These are phyloP conservation scores for Microbotryum lychnidis-dioicae DNA, from an alignment of 1,284 basidiomycete genomes.

Conservation along the genomic window DNA sequence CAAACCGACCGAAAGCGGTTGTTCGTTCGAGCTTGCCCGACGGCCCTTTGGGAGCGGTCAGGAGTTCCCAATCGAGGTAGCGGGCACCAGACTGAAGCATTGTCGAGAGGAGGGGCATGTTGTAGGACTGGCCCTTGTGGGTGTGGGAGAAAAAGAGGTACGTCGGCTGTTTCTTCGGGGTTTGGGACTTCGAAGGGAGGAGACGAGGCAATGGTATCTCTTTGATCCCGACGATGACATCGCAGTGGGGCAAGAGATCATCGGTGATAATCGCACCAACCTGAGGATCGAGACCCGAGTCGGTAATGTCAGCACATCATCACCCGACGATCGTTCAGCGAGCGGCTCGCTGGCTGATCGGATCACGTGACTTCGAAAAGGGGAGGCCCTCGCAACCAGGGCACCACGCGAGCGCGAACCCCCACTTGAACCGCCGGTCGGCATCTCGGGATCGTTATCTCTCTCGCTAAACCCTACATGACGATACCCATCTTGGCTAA, in stretches of 20 bases:
- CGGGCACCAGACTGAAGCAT: conserved; percentile 47
- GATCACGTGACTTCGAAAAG: background rate
- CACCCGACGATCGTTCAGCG: conserved; percentile 1
- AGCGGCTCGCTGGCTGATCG: background rate
- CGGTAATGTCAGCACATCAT: no score
- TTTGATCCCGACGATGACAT: conserved; percentile 78
- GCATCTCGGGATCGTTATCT: no score
- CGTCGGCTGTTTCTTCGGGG: conserved; percentile 40
- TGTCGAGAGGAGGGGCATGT: conserved; percentile 67
- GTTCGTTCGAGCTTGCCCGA: conserved; percentile 51
- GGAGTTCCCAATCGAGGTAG: conserved; percentile 74
- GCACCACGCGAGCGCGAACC: no score
- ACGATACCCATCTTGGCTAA: no score
- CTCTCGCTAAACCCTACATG: no score
- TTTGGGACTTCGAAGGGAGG: conserved; percentile 26
- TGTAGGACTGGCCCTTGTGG: conserved; percentile 73
- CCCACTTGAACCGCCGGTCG: no score
- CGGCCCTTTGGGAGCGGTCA: conserved; percentile 52
- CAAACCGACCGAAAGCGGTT: conserved; percentile 81
- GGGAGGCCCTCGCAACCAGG: background rate
- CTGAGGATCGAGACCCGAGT: conserved; percentile 43
- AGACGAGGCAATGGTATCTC: conserved; percentile 64
- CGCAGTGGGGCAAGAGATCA: conserved; percentile 44
- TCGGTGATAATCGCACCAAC: conserved; percentile 62
- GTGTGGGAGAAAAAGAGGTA: conserved; percentile 87